Conservation (phyloP, 768 basidiomycete genomes). For the Sporobolomyces roseus region DNA sequence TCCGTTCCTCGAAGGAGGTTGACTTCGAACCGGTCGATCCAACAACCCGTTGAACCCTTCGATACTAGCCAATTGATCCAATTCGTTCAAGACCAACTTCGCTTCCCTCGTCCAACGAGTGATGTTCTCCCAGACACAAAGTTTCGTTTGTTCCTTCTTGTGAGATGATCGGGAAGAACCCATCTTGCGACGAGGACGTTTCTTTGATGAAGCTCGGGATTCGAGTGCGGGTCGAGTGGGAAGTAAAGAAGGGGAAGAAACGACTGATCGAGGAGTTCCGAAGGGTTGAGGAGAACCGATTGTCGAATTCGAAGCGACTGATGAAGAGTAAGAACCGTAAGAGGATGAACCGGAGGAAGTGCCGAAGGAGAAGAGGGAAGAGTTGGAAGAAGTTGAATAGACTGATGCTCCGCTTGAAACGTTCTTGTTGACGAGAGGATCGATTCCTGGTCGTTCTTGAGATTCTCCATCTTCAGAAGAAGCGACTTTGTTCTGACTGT, state of each 20-base stretch:
- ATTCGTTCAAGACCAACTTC: conserved; percentile 62
- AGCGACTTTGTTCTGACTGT: neutral
- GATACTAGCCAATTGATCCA: conserved; percentile 47
- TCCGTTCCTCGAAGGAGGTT: neutral
- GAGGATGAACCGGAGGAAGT: conserved; percentile 27
- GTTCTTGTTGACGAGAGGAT: neutral
- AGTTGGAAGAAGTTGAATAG: conserved; percentile 38
- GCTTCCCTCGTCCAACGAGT: conserved; percentile 68
- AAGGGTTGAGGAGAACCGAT: conserved; percentile 14
- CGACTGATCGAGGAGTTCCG: conserved; percentile 13
- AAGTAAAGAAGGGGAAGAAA: conserved; percentile 22
- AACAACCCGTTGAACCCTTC: conserved; percentile 31
- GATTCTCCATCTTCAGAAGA: no score
- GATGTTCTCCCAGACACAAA: conserved; percentile 65
- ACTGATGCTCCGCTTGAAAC: conserved; percentile 24
- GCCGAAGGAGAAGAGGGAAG: conserved; percentile 42
- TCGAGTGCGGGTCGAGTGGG: conserved; percentile 30
- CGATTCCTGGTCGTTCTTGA: neutral
- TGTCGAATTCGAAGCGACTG: conserved; percentile 24
- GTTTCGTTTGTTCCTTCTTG: conserved; percentile 37
- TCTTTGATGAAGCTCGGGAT: conserved; percentile 33
- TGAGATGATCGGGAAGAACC: neutral
- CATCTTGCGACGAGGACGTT: conserved; percentile 23
- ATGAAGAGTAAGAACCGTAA: conserved; percentile 16
- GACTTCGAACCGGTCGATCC: neutral